phyloP scores from a whole-genome alignment of 306 rosid species.

The Lablab purpureus region DNA sequence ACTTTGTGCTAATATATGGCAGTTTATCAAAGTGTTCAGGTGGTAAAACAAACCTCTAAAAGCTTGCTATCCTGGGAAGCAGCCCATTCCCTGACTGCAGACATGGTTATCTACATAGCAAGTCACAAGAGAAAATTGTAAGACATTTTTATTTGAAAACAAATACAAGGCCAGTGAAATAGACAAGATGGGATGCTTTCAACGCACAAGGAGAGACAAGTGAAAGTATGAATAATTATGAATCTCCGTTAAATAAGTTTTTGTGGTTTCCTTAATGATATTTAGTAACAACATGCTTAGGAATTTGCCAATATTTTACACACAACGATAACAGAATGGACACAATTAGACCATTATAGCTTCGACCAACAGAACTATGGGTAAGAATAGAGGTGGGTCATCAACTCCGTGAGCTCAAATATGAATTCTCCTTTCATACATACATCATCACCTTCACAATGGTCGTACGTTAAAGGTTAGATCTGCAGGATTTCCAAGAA shows the following conservation, averaged over 20 bases:
- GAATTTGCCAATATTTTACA: constrained; percentile 10
- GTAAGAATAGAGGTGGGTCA: background rate
- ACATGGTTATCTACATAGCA: constrained; percentile 88
- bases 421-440: constrained; percentile 11
- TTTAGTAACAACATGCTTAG: background rate
- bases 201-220: constrained; percentile 11
- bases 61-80: constrained; percentile 94
- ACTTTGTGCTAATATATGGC: constrained; percentile 13
- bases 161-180: constrained; percentile 19
- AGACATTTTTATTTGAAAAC: constrained; percentile 34
- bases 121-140: constrained; percentile 42
- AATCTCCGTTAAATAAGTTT: constrained; percentile 27
- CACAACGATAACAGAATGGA: background rate
- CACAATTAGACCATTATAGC: constrained; percentile 20
- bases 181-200: constrained; percentile 30
- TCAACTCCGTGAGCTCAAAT: background rate
- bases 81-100: constrained; percentile 99
- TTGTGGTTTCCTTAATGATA: background rate
- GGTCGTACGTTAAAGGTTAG: background rate
- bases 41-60: constrained; percentile 75
- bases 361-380: background rate
- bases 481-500: constrained; percentile 5
- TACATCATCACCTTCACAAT: constrained; percentile 4
- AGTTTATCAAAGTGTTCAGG: constrained; percentile 29
- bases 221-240: background rate